Evolutionary conservation across 208 protist species (phyloP), one percentile per base, ranked within the genome.

Genomic region (Crithidia acanthocephali): DNA sequence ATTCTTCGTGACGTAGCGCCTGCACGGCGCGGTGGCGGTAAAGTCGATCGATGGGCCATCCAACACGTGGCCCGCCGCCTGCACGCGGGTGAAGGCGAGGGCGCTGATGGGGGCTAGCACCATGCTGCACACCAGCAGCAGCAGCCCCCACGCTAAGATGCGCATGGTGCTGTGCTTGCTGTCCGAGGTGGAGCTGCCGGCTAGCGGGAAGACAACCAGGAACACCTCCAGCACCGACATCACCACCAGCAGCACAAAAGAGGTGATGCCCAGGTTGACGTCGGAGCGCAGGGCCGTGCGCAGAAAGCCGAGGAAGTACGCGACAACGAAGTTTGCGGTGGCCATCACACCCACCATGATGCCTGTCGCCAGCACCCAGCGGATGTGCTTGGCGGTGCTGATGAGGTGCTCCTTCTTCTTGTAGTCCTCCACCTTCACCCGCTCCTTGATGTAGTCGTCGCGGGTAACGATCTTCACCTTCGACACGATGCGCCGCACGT

Each of bases 401-500:
- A 90, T 81, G 15, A 90, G 50, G n/a, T 75, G 62, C 22, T 90
- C 83, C 27, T 77, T 82, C 53, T 74, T 74, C 58, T 87, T 79
- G 60, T 76, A 85, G 50, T 78, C 79, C 42, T 88, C 81, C n/a
- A 90, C 79, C 53, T 85, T 84, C 40, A 74, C 47, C 20, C 76
- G 65, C 77, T 94, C 86, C 18, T 62, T 56, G 47, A 96, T 84
- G 73, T 89, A 94, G 58, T 96, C 88, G 51, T 88, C 86, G 16
- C 87, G 83, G 6, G 91, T 92, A 25, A 96, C 86, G 2, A 94
- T 82, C 62, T 92, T 95, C 3, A 84, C 83, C 67, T 92, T 92
- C 16, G 79, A 74, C 0, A 92, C 85, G 42, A 87, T 81, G 30
- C 68, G 79, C 37, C 83, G 81, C 66, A 93, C 83, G 60, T 86